Base-by-base conservation (phyloP, 192 early-diverging fungal species). In the Backusella morwellensis region DNA sequence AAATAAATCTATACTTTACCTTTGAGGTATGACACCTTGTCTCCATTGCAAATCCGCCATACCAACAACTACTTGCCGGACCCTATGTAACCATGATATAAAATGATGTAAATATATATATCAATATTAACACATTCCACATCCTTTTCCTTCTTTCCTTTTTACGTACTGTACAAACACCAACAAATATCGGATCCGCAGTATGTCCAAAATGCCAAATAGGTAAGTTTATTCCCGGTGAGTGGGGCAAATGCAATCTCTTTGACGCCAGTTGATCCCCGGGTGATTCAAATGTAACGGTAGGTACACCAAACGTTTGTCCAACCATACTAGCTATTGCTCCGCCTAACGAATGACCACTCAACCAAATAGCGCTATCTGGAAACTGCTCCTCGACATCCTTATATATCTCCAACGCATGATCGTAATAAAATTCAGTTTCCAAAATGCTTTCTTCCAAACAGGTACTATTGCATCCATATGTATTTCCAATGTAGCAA, bases 131-230 rank as follows among this genome's bases (percentile, higher is more conserved):
- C 6, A 35, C n/a, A 56, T 40, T 29, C 1, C 29, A 12, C 23
- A 0, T 12, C 41, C 4, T 11, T 19, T 32, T 41, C 32, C 19
- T 29, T 29, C 2, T 63, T 29, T 63, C 0, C 3, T 14, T 29
- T 63, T 29, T 26, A 59, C 79, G 35, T 81, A 81, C 82, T 12
- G 75, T 88, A 77, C 97, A 99, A 21, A 88, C 85, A 66, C 97
- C 97, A 52, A 95, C 85, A 83, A 91, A 99, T 19, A 99, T 91
- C 1, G 97, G 97, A 82, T 99, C 97, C 0, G 91, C 93, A 2
- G 90, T 93, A 77, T 99, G 94, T 5, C 96, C 97, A 77, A 97
- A 86, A 82, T 99, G 97, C 79, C 91, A 99, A 32, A 97, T 84
- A 14, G 95, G 92, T 52, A 94, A 70, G 11, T 90, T 80, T 29